Conservation (phyloP, 2,329 filamentous ascomycete species). For the Fusarium coffeatum region DNA sequence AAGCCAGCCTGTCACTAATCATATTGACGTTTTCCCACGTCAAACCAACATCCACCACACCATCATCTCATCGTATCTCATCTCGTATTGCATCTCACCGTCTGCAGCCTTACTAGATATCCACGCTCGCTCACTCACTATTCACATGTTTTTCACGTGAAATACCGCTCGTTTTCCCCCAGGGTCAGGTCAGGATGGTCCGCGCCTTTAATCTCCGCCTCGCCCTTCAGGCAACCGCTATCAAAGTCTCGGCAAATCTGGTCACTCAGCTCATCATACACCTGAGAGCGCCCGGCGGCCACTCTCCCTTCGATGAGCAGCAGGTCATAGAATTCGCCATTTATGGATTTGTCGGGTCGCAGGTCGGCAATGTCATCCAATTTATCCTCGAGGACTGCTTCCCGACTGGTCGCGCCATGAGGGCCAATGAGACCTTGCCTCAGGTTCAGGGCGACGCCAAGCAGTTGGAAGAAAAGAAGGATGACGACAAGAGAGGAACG, state of each 20-base stretch:
- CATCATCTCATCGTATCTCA: not conserved
- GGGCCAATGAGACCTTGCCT: conserved; percentile 37
- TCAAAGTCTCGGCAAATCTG: conserved; percentile 50
- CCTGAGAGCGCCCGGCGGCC: conserved; percentile 30
- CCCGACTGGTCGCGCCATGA: conserved; percentile 45
- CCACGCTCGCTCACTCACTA: not conserved
- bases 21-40: conserved; percentile 12
- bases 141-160: conserved; percentile 26
- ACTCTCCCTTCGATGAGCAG: conserved; percentile 47
- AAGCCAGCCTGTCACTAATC: conserved; percentile 40
- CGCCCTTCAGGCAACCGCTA: conserved; percentile 46
- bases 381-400: conserved; percentile 52
- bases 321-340: conserved; percentile 53
- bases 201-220: conserved; percentile 47
- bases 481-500: conserved; percentile 29
- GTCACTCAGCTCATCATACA: conserved; percentile 46
- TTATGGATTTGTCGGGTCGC: conserved; percentile 51
- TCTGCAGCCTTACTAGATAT: conserved; percentile 6
- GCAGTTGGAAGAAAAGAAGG: conserved; percentile 42
- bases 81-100: not conserved
- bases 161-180: not conserved
- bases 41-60: conserved; percentile 10
- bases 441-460: conserved; percentile 32
- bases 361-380: conserved; percentile 53
- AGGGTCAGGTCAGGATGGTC: conserved; percentile 39